Base-by-base conservation (phyloP, 2,329 filamentous ascomycete genomes). In the Nakataea oryzae region DNA sequence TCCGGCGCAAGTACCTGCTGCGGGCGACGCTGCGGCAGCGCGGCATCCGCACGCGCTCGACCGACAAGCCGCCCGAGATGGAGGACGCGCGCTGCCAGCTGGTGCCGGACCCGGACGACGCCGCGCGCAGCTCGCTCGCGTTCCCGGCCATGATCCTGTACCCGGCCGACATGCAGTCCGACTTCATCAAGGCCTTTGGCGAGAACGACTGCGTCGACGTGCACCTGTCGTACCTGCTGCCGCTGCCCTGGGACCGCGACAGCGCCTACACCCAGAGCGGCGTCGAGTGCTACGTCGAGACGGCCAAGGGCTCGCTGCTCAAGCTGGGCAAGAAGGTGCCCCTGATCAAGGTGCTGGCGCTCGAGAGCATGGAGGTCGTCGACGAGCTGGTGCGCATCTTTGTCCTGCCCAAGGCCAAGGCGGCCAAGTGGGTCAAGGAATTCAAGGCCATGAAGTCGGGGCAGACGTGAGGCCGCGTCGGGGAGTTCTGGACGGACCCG, bases 241-340 rank as follows among this genome's bases (percentile, higher is more conserved):
- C 93, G 2, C 74, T 92, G 69, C 91, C 92, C 14, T 99, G 95
- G 95, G 95, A 97, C 69, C 70, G 97, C 69, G 77, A 81, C 64
- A 75, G 81, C 1, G 86, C 86, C 69, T 97, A 96, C 74, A 82
- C 77, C 0, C 68, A 80, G 1, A 78, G 79, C 0, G 78, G 75
- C 0, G 90, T 96, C 5, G 92, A 96, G 67, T 95, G 91, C 70
- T 97, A 91, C 74, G 88, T 96, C 79, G 92, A 97, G 78, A 97
- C 92, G 0, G 75, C 76, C 4, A 78, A 80, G 0, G 92, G 92
- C 0, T 92, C 93, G 0, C 74, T 99, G 69, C 85, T 96, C 69
- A 97, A 96, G 77, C 87, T 93, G 27, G 93, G 95, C 58, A 93
- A 90, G 82, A 95, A 93, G 71, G 81, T 95, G 66, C 79, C 85